Conservation (phyloP, 257 asterid genomes). For the Plectranthus barbatus region DNA sequence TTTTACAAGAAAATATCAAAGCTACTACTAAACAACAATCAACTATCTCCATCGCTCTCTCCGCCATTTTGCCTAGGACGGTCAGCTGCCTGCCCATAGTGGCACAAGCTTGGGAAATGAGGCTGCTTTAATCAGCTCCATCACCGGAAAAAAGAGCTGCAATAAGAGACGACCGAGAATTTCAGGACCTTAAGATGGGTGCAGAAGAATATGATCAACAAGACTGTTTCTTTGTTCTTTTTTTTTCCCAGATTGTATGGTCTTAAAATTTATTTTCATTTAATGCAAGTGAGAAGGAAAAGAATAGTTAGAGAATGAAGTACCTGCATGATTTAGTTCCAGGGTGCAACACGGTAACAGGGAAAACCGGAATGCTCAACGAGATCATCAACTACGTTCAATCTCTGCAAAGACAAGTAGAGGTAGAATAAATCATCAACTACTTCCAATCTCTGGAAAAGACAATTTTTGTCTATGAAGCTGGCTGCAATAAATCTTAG, state of each 20-base stretch:
- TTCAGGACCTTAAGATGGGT: constrained; percentile 36
- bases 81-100: constrained; percentile 46
- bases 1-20: too few relatives aligned
- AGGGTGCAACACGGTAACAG: constrained; percentile 82
- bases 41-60: too few relatives aligned
- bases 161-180: constrained; percentile 60
- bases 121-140: too few relatives aligned
- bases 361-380: constrained; percentile 93
- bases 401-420: constrained; percentile 94
- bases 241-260: not conserved
- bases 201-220: constrained; percentile 39
- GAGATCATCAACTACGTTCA: constrained; percentile 92
- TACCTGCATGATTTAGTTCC: constrained; percentile 86
- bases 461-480: constrained; percentile 90
- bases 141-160: constrained; percentile 32
- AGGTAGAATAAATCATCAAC: constrained; percentile 31
- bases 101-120: too few relatives aligned
- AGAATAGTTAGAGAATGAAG: constrained; percentile 90
- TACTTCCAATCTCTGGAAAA: not conserved
- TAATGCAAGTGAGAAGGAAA: constrained; percentile 71
- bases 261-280: not conserved
- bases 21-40: too few relatives aligned
- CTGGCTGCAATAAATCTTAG: constrained; percentile 67
- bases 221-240: not conserved
- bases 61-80: constrained; percentile 54